A percentile compares a stretch with the other conserved stretches of the same genome.
Evolutionary conservation across 495 filamentous ascomycete genomes (phyloP).

Genomic region (Friedmanniomyces endolithicus): DNA sequence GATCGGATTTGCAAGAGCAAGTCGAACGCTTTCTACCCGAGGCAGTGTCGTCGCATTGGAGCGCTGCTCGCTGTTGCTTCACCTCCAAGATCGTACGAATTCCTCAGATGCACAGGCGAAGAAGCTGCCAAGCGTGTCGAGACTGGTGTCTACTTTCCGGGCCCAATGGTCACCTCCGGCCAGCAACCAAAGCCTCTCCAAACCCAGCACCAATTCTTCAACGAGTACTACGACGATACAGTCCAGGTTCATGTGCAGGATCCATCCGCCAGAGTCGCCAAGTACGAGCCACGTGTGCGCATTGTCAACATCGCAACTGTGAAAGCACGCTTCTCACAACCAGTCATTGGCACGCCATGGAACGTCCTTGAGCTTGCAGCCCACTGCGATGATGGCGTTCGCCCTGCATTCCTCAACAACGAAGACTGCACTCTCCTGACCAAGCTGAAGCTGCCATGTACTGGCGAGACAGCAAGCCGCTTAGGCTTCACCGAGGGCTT

Average conservation of each 20-base stretch:
- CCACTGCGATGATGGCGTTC: conserved; percentile 15
- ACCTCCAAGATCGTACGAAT: conserved; percentile 1
- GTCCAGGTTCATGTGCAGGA: conserved; percentile 13
- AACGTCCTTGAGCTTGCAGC: conserved; percentile 19
- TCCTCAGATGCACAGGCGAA: not conserved
- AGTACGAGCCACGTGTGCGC: not conserved
- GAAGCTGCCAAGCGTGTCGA: conserved; percentile 1
- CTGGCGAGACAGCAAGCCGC: conserved; percentile 7
- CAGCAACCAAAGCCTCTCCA: conserved; percentile 7
- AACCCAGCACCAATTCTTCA: conserved; percentile 2
- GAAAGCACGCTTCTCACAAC: conserved; percentile 15
- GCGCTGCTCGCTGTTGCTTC: conserved; percentile 6
- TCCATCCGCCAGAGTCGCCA: not conserved
- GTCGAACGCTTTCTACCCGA: not conserved
- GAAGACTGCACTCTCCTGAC: conserved; percentile 14
- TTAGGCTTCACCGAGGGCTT: conserved; percentile 11
- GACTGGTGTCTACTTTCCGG: not conserved
- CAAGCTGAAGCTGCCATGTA: conserved; percentile 11
- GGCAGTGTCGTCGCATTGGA: conserved; percentile 10
- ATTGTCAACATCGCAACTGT: conserved; percentile 2
- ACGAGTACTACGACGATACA: conserved; percentile 13
- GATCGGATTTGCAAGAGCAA: conserved; percentile 2
- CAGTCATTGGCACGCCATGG: conserved; percentile 7
- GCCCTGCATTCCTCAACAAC: conserved; percentile 12
- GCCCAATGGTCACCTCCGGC: conserved; percentile 11